phyloP scores from a whole-genome alignment of 208 protist species.

The Phytomonas francai region DNA sequence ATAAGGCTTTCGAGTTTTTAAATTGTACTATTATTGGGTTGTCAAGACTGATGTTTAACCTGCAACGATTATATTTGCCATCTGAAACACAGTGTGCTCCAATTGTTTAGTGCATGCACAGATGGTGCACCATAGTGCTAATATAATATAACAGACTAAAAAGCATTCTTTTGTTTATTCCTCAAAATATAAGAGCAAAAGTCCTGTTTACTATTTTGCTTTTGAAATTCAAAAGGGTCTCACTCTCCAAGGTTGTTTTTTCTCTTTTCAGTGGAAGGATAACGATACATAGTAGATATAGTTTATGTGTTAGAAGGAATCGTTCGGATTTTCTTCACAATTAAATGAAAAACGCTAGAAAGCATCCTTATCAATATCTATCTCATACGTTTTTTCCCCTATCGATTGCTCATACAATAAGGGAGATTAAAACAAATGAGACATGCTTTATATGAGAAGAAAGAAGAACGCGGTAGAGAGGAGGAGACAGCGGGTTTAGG shows the following conservation, averaged over 20 bases:
- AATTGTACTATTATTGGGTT: neutral
- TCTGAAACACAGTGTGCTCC: neutral
- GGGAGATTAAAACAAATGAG: neutral
- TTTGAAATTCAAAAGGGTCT: constrained; percentile 4
- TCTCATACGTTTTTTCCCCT: neutral
- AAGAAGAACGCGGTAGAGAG: neutral
- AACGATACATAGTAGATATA: constrained; percentile 2
- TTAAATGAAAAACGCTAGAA: neutral
- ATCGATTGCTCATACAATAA: neutral
- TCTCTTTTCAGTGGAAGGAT: neutral
- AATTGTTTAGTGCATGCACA: neutral
- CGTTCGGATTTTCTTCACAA: neutral
- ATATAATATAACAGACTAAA: neutral
- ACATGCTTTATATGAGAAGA: neutral
- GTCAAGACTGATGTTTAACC: neutral
- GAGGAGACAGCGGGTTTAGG: neutral
- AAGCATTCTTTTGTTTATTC: neutral
- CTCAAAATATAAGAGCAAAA: neutral
- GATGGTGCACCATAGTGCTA: neutral
- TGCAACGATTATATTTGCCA: neutral
- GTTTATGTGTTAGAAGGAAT: neutral
- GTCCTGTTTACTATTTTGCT: neutral
- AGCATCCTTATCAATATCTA: neutral
- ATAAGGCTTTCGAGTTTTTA: neutral
- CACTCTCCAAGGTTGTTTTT: neutral